A percentile compares a stretch with the other conserved stretches of the same genome.
Conservation (phyloP, 2,329 filamentous ascomycete species). For the Chrysoporthe puriensis region DNA sequence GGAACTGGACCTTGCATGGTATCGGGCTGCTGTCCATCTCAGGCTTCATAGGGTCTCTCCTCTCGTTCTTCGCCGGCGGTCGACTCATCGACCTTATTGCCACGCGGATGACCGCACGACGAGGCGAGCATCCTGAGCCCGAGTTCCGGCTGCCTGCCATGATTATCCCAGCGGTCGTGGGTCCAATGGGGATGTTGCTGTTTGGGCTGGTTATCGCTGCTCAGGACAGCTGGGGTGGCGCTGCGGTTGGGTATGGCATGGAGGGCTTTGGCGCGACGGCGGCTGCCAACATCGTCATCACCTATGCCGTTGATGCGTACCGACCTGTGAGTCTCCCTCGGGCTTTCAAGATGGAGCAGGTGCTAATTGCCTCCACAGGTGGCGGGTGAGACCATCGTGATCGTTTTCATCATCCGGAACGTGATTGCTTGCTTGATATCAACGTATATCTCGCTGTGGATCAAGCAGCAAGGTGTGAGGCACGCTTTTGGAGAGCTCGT, state of each 20-base stretch:
- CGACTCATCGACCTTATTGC: slow-evolving; percentile 36
- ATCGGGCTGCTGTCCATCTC: slow-evolving; percentile 10
- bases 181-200: slow-evolving; percentile 37
- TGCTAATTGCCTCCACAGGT: slow-evolving; percentile 19
- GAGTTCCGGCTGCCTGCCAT: slow-evolving; percentile 35
- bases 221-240: slow-evolving; percentile 10
- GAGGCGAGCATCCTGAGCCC: slow-evolving; percentile 32
- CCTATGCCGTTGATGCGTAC: slow-evolving; percentile 36
- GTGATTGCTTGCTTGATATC: slow-evolving; percentile 35
- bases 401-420: slow-evolving; percentile 37
- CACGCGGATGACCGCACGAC: slow-evolving; percentile 33
- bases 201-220: slow-evolving; percentile 36
- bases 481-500: slow-evolving; percentile 35
- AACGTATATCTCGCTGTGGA: slow-evolving; percentile 35
- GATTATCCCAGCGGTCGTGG: slow-evolving; percentile 34
- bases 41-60: slow-evolving; percentile 13
- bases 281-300: slow-evolving; percentile 35
- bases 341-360: neutral
- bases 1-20: slow-evolving; percentile 16
- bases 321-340: slow-evolving; percentile 26
- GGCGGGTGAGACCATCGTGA: slow-evolving; percentile 36
- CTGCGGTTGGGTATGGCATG: slow-evolving; percentile 34
- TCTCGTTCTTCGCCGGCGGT: slow-evolving; percentile 28
- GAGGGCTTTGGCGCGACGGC: slow-evolving; percentile 38
- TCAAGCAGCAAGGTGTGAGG: slow-evolving; percentile 30